Evolutionary conservation across 2,329 filamentous ascomycete species (phyloP), one percentile per base, ranked within the genome.

Genomic region (Apiospora phragmitis): DNA sequence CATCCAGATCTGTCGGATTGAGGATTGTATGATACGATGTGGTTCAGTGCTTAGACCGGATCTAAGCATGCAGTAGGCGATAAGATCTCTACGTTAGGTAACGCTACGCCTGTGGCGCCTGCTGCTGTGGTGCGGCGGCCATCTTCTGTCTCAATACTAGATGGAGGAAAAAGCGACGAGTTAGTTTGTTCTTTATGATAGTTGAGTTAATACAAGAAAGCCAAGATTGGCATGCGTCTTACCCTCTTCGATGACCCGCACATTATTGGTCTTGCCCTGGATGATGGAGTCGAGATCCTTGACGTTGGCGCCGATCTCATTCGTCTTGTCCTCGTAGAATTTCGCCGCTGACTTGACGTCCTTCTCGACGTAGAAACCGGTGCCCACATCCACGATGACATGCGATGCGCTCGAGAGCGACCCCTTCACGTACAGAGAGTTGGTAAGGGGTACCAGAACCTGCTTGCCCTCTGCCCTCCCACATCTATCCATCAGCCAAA

Each of bases 401-500:
- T 90, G 91, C 70, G 93, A 89, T 1, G 91, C 87, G 80, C 92
- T 89, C 65, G 92, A 88, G 51, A 98, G 86, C 49, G 88, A 91
- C 42, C 95, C 97, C 35, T 93, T 92, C 21, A 99, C 95, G 82
- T 99, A 99, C 41, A 99, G 88, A 0, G 95, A 98, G 77, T 93
- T 96, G 16, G 96, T 99, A 73, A 99, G 84, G 0, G 97, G 96
- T n/a, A 99, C 94, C 26, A 99, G 89, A 66, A 98, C 92, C 9
- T 82, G 86, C 81, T 89, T 86, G 67, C 79, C 79, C 69, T 80
- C 81, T 80, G 69, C 65, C 66, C n/a, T 45, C 9, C n/a, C 18
- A 51, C 18, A 29, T n/a, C 21, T 38, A 4, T 26, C 70, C 68
- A 67, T 68, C 47, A 66, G 59, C 43, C 62, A 24, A 24, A 16